phyloP scores from a whole-genome alignment of 2,329 filamentous ascomycete genomes.

The Fusarium succisae region DNA sequence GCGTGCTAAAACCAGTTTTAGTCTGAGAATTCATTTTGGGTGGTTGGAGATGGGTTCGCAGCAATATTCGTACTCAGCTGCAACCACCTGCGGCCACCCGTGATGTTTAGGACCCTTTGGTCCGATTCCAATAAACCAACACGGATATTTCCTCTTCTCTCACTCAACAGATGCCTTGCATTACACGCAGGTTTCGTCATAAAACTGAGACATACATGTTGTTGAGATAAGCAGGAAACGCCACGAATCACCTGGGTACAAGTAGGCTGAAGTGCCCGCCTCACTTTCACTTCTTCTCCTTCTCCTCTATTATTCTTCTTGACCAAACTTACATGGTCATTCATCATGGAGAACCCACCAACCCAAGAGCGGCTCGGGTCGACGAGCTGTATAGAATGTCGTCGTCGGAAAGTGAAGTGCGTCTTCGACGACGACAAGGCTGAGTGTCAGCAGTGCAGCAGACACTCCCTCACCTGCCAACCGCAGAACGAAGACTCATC shows the following conservation, averaged over 20 bases:
- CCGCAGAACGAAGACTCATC: conserved; percentile 48
- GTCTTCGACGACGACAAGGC: conserved; percentile 51
- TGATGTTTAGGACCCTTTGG: not conserved
- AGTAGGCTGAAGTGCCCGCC: not conserved
- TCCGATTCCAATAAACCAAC: not conserved
- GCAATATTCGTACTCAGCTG: not conserved
- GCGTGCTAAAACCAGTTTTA: not conserved
- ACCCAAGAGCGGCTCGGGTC: conserved; percentile 48
- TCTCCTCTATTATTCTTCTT: not conserved
- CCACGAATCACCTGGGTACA: not conserved
- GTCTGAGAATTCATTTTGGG: not conserved
- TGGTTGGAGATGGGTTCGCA: not conserved
- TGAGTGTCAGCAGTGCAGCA: conserved; percentile 55
- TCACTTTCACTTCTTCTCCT: not conserved
- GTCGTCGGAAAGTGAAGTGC: conserved; percentile 60
- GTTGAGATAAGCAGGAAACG: not conserved
- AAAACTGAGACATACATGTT: not conserved
- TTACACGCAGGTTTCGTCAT: not conserved
- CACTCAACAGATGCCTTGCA: not conserved
- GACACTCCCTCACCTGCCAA: conserved; percentile 55
- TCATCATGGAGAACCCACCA: not conserved
- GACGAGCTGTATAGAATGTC: conserved; percentile 53
- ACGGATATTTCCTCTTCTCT: not conserved
- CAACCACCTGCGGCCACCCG: not conserved
- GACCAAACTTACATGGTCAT: not conserved